These are phyloP conservation scores for Neonectria neomacrospora DNA, from an alignment of 2,329 filamentous ascomycete species.

Conservation along the genomic window DNA sequence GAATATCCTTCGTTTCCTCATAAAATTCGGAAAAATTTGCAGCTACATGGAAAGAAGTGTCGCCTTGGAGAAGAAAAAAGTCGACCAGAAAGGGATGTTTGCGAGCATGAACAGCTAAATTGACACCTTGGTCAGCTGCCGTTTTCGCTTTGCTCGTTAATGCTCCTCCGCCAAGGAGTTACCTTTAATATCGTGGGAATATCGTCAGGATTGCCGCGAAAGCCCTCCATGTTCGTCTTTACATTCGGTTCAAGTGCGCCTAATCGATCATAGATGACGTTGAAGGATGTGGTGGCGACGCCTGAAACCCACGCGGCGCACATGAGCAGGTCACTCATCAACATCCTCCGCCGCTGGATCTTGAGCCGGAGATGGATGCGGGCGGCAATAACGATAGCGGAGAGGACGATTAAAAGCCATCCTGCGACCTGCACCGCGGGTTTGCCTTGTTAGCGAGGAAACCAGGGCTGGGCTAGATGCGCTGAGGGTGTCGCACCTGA, in stretches of 20 bases:
- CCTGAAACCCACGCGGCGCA: conserved; percentile 23
- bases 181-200: not conserved
- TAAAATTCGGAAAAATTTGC: conserved; percentile 35
- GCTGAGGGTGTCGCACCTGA: not conserved
- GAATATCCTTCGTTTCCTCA: conserved; percentile 25
- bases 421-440: not conserved
- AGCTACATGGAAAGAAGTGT: conserved; percentile 34
- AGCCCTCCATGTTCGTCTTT: conserved; percentile 1
- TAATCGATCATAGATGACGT: conserved; percentile 12
- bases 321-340: conserved; percentile 25
- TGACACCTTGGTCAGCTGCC: not conserved
- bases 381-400: conserved; percentile 10
- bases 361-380: conserved; percentile 31
- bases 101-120: conserved; percentile 26
- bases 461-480: not conserved
- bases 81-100: conserved; percentile 26
- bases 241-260: conserved; percentile 21
- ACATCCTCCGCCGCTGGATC: conserved; percentile 25
- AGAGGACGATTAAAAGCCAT: not conserved
- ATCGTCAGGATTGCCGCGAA: not conserved
- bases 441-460: not conserved
- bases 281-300: not conserved
- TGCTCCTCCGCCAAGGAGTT: conserved; percentile 2
- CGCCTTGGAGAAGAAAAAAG: conserved; percentile 37
- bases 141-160: fast-evolving